Conservation (phyloP, 78 protist genomes). For the Dictyostelium purpureum region DNA sequence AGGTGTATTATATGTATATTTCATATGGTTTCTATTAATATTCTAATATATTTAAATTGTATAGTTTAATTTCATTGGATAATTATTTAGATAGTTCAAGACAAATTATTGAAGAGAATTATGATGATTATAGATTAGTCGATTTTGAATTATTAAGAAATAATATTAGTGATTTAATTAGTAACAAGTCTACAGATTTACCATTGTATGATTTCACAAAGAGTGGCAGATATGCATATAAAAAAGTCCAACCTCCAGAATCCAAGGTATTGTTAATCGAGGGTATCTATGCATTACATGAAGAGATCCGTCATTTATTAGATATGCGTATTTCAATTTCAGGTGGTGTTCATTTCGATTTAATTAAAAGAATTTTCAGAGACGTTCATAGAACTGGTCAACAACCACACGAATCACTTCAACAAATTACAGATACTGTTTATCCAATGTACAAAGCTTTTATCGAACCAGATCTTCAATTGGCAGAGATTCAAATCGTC, state of each 20-base stretch:
- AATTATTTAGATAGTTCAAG: slow-evolving; percentile 80
- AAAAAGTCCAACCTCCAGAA: slow-evolving; percentile 63
- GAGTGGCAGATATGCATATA: slow-evolving; percentile 79
- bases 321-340: slow-evolving; percentile 81
- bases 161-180: slow-evolving; percentile 66
- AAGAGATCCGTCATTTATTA: slow-evolving; percentile 69
- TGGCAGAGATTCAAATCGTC: slow-evolving; percentile 73
- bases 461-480: slow-evolving; percentile 79
- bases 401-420: slow-evolving; percentile 79
- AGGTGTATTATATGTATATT: neutral
- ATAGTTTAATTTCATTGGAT: slow-evolving; percentile 83
- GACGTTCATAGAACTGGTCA: slow-evolving; percentile 83
- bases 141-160: slow-evolving; percentile 79
- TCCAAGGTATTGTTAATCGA: slow-evolving; percentile 78
- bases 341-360: slow-evolving; percentile 86
- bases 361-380: slow-evolving; percentile 81
- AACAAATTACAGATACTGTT: slow-evolving; percentile 84
- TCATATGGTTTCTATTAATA: neutral
- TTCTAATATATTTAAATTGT: neutral
- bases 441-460: slow-evolving; percentile 88
- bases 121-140: slow-evolving; percentile 81
- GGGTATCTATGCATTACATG: slow-evolving; percentile 84
- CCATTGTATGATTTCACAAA: slow-evolving; percentile 81
- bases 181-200: slow-evolving; percentile 58
- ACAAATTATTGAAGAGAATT: slow-evolving; percentile 84